Evolutionary conservation across 1,284 basidiomycete genomes (phyloP), one percentile per base, ranked within the genome.

Genomic region (Xerocomus minutiporus): DNA sequence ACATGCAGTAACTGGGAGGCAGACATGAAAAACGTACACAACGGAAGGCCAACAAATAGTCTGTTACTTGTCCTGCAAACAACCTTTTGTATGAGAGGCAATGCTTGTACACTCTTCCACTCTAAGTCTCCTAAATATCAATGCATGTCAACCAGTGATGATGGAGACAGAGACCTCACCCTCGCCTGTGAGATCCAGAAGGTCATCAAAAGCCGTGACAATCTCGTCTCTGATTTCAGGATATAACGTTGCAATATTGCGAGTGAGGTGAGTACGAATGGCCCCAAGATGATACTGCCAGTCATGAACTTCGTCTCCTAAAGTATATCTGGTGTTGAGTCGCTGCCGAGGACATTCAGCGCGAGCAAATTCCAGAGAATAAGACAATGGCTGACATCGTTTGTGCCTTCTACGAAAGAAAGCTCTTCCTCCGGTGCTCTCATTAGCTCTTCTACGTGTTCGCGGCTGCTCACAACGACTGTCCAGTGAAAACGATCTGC

Each of bases 371-470:
- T 6, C 36, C 8, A 20, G 20, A 20, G 9, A 46, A 46, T 12
- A 11, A 5, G 23, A 25, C 2, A 62, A 69, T 35, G 62, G 53
- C 40, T 28, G 25, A 36, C 48, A 15, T 50, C 48, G 2, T 29
- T 13, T 29, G 4, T 4, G 0, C 67, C 73, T 5, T 68, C 69
- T 0, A 51, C 17, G 28, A 71, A 64, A 2, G 73, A 76, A 5
- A 79, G 45, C 1, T 65, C 57, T 12, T 75, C 70, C 23, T 75
- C 73, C 0, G 67, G 64, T 4, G 73, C 71, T 26, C 65, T 71
- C 4, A 67, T 61, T 8, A 79, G 23, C 26, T 81, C 77, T 2
- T 78, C 72, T 12, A 76, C 59, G 20, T 72, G 58, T 29, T 68
- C 57, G 0, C 60, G 63, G 7, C 65, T 68, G 20, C 60, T 70